phyloP scores from a whole-genome alignment of 352 stramenopile species.

The Elongisporangium prolatum region DNA sequence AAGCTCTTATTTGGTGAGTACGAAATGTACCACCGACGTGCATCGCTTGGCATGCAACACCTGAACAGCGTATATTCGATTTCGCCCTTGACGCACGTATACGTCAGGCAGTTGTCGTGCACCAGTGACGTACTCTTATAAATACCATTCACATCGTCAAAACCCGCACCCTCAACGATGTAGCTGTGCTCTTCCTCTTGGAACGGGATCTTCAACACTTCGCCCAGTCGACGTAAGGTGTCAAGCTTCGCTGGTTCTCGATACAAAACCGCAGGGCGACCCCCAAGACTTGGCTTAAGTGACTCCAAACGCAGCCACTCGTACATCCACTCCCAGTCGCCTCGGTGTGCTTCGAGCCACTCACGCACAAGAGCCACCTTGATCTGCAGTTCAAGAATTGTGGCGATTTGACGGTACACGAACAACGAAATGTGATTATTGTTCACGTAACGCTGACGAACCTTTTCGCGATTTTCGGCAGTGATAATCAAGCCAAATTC shows the following conservation, averaged over 20 bases:
- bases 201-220: conserved; percentile 58
- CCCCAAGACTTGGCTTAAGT: conserved; percentile 71
- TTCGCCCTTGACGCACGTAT: conserved; percentile 51
- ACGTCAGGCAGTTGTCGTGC: conserved; percentile 77
- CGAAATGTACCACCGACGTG: conserved; percentile 98
- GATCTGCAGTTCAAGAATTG: conserved; percentile 63
- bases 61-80: conserved; percentile 94
- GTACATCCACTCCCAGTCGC: conserved; percentile 81
- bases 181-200: conserved; percentile 80
- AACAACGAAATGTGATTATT: conserved; percentile 72
- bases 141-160: conserved; percentile 89
- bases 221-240: conserved; percentile 55
- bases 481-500: conserved; percentile 72
- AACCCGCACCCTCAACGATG: conserved; percentile 87
- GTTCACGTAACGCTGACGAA: conserved; percentile 60
- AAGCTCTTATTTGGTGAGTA: conserved; percentile 90
- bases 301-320: conserved; percentile 87
- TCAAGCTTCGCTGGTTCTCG: conserved; percentile 77
- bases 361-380: conserved; percentile 47
- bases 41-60: conserved; percentile 97
- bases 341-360: conserved; percentile 52
- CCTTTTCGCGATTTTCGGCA: conserved; percentile 56
- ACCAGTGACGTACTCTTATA: conserved; percentile 85
- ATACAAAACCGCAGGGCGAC: conserved; percentile 51
- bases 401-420: conserved; percentile 71